Conservation (phyloP, 345 rosid genomes). For the Syzygium jambos region DNA sequence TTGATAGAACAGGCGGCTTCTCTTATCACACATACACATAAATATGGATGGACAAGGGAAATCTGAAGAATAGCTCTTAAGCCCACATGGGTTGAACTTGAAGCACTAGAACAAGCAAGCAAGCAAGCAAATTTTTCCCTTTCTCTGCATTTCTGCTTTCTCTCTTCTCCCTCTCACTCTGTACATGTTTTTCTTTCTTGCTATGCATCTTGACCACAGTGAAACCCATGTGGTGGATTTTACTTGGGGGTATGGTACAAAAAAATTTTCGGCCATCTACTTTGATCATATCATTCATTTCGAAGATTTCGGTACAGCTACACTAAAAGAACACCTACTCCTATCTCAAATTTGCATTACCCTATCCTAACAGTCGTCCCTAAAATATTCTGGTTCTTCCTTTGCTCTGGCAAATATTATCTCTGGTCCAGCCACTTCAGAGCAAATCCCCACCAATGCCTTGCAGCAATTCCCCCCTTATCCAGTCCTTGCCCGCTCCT, state of each 20-base stretch:
- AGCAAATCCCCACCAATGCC: not conserved
- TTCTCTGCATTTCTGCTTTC: not conserved
- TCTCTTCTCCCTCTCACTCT: not conserved
- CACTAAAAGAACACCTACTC: not conserved
- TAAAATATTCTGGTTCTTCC: not conserved
- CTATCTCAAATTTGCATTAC: not conserved
- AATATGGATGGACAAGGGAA: not conserved
- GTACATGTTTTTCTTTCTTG: not conserved
- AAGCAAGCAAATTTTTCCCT: not conserved
- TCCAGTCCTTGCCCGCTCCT: not conserved
- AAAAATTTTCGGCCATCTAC: not conserved
- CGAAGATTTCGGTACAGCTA: not conserved
- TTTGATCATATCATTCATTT: not conserved
- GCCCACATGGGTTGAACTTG: not conserved
- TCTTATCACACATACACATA: not conserved
- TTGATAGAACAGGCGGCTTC: not conserved
- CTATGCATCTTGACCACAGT: constrained; percentile 1
- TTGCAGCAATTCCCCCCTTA: not conserved
- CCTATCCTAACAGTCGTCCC: not conserved
- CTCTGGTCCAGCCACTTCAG: not conserved
- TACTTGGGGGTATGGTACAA: constrained; percentile 3
- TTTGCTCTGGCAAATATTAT: not conserved
- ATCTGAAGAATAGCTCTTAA: not conserved
- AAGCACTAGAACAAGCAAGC: not conserved
- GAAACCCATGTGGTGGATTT: constrained; percentile 1